Evolutionary conservation across 202 grass and related monocot genomes (phyloP).

Genomic region (Brachypodium distachyon): DNA sequence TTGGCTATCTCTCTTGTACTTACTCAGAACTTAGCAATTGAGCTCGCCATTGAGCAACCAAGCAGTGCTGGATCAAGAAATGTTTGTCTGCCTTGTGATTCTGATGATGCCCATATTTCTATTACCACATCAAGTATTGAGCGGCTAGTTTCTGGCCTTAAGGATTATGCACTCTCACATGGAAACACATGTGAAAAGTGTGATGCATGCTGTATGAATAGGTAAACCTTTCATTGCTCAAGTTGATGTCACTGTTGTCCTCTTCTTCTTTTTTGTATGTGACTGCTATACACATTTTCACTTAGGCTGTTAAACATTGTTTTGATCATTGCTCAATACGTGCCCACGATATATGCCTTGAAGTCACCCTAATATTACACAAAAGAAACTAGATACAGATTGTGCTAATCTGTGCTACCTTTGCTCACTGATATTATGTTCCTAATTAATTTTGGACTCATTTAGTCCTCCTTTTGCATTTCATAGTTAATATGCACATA

Average conservation of each 20-base stretch:
- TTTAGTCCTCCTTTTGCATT: background rate
- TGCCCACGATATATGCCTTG: background rate
- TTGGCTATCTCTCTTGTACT: constrained; percentile 3
- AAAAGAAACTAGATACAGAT: background rate
- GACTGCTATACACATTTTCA: background rate
- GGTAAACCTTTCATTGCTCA: constrained; percentile 23
- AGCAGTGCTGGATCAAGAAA: constrained; percentile 26
- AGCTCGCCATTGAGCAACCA: constrained; percentile 41
- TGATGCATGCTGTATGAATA: constrained; percentile 34
- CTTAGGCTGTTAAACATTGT: background rate
- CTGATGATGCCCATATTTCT: constrained; percentile 32
- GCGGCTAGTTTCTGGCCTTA: constrained; percentile 46
- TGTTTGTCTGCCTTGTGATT: constrained; percentile 34
- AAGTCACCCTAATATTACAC: background rate
- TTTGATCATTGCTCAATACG: background rate
- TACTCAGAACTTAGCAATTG: constrained; percentile 50
- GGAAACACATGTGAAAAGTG: constrained; percentile 45
- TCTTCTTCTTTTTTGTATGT: too few relatives aligned
- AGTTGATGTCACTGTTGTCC: too few relatives aligned
- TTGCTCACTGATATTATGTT: background rate
- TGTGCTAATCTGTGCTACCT: background rate
- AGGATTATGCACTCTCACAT: constrained; percentile 51
- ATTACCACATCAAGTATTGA: constrained; percentile 30
- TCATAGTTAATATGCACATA: background rate
- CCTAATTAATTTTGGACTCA: background rate